Conservation (phyloP, 257 asterid genomes). For the Solanum chilense region DNA sequence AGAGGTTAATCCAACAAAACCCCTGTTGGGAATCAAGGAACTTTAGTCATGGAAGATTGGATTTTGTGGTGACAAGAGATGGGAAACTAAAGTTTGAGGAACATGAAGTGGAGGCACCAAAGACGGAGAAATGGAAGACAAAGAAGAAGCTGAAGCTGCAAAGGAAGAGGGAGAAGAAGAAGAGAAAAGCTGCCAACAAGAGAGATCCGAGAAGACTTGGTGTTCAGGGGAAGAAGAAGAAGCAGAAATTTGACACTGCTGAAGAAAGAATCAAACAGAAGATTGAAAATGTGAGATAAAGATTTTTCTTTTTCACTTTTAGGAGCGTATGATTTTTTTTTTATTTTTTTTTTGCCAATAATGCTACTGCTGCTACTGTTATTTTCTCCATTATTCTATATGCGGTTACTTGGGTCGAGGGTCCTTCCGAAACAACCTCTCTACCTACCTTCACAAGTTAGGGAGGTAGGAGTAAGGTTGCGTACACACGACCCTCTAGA, state of each 20-base stretch:
- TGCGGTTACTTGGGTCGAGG: background rate
- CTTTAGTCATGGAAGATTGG: background rate
- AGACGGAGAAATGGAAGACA: background rate
- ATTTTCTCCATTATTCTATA: background rate
- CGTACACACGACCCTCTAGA: background rate
- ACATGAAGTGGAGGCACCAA: background rate
- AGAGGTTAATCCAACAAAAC: background rate
- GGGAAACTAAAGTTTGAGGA: background rate
- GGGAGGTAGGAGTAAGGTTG: background rate
- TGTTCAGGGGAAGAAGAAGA: conserved; percentile 46
- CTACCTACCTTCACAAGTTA: background rate
- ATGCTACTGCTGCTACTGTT: background rate
- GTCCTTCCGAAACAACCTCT: background rate
- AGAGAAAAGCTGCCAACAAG: conserved; percentile 71
- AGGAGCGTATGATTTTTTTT: background rate
- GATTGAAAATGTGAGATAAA: conserved; percentile 31
- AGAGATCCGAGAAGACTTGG: conserved; percentile 41
- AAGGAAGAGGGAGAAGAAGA: conserved; percentile 47
- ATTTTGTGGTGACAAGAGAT: background rate
- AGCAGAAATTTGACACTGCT: conserved; percentile 57
- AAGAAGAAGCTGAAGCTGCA: background rate
- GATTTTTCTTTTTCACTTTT: background rate
- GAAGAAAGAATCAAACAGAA: conserved; percentile 81
- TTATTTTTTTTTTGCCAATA: background rate
- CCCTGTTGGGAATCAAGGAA: background rate